Percentiles rank a stretch among this genome's conserved stretches.
These are phyloP conservation scores for Corymbia maculata DNA, from an alignment of 345 rosid genomes.

Conservation along the genomic window DNA sequence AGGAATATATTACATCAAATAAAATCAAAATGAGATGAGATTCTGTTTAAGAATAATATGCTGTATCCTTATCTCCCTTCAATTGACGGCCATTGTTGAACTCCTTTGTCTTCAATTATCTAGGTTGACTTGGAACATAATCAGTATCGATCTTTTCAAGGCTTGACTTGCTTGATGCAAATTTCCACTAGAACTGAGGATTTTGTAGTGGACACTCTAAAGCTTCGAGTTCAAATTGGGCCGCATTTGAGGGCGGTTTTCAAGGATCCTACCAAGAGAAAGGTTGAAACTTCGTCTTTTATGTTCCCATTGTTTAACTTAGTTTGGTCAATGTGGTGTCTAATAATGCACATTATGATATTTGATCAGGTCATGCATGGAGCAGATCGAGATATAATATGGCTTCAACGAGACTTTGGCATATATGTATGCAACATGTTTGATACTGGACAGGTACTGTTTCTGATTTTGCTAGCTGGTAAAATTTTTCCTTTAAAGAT, in stretches of 20 bases:
- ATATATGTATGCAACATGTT: conserved; percentile 92
- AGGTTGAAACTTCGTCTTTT: conserved; percentile 33
- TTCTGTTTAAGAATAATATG: background rate
- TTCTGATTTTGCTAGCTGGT: background rate
- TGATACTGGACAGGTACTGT: conserved; percentile 90
- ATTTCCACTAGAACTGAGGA: conserved; percentile 91
- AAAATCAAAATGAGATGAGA: background rate
- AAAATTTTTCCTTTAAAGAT: background rate
- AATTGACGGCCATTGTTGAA: background rate
- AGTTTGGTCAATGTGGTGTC: conserved; percentile 4
- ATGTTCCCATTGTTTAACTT: background rate
- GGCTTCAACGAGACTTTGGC: conserved; percentile 99
- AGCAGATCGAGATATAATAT: conserved; percentile 83
- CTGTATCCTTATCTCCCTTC: background rate
- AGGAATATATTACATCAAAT: background rate
- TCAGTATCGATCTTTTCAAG: conserved; percentile 94
- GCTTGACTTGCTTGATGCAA: conserved; percentile 96
- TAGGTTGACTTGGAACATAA: conserved; percentile 98
- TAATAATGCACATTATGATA: conserved; percentile 9
- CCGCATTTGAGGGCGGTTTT: conserved; percentile 80
- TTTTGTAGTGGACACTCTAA: conserved; percentile 72
- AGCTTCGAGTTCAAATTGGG: conserved; percentile 80
- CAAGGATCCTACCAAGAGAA: conserved; percentile 83
- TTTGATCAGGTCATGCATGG: conserved; percentile 91
- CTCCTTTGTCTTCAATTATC: background rate